Evolutionary conservation across 805 yeast species (phyloP).

Genomic region (Monosporozyma unispora): DNA sequence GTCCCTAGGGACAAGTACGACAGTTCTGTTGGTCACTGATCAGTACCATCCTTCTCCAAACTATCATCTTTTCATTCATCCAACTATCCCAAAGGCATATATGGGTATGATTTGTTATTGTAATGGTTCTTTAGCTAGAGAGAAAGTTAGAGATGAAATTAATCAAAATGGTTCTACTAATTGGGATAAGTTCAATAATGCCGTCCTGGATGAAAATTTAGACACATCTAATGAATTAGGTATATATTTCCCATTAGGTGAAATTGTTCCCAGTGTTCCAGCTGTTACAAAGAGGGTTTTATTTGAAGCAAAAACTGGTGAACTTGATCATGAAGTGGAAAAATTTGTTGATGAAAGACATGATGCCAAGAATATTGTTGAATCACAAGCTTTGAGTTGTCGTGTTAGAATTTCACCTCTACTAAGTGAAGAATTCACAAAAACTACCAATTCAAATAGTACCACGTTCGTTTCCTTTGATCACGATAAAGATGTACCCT

Average conservation of each 20-base stretch:
- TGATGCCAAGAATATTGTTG: constrained; percentile 73
- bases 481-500: constrained; percentile 20
- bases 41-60: constrained; percentile 68
- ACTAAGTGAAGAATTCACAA: background rate
- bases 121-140: constrained; percentile 84
- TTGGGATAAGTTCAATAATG: constrained; percentile 57
- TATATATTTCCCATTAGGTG: constrained; percentile 81
- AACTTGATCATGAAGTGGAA: constrained; percentile 26
- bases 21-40: constrained; percentile 73
- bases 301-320: constrained; percentile 28
- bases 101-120: constrained; percentile 97
- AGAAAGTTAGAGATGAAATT: constrained; percentile 55
- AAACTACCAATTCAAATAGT: background rate
- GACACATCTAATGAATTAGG: constrained; percentile 49
- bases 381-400: constrained; percentile 80
- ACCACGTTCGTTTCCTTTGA: constrained; percentile 28
- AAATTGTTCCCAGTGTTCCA: constrained; percentile 74
- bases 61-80: constrained; percentile 81
- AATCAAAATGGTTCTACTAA: constrained; percentile 23
- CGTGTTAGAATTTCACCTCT: constrained; percentile 54
- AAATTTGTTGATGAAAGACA: constrained; percentile 41
- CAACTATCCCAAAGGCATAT: constrained; percentile 62
- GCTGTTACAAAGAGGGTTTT: constrained; percentile 47
- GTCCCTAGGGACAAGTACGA: constrained; percentile 88
- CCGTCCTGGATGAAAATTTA: constrained; percentile 29